A percentile compares a stretch with the other conserved stretches of the same genome.
Conservation (phyloP, 129 eudicot species). For the Helianthus tuberosus region DNA sequence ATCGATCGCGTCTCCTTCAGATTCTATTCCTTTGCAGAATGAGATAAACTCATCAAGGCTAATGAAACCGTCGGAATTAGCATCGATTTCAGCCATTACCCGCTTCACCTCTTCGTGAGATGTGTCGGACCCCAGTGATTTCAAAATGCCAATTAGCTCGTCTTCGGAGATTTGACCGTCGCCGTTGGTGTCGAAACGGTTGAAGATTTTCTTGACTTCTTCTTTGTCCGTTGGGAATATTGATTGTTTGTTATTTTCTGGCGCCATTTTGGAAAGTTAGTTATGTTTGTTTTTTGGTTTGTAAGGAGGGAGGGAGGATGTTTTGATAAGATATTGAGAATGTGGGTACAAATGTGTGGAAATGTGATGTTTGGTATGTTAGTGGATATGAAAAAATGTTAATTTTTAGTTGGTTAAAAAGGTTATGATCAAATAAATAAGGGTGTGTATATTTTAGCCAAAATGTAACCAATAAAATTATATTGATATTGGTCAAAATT, state of each 20-base stretch:
- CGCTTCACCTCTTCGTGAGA: conserved; percentile 53
- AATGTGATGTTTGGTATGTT: conserved; percentile 4
- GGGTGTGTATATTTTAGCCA: background rate
- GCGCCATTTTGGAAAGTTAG: conserved; percentile 27
- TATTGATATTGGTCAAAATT: too few species aligned
- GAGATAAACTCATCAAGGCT: conserved; percentile 63
- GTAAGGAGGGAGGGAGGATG: conserved; percentile 6
- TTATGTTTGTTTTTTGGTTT: background rate
- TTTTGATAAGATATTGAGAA: conserved; percentile 10
- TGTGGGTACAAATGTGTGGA: conserved; percentile 33
- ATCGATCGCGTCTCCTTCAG: conserved; percentile 34
- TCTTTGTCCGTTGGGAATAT: conserved; percentile 48
- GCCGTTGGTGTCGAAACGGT: conserved; percentile 78
- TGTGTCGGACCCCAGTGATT: conserved; percentile 60
- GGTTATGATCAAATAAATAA: background rate
- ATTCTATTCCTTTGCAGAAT: conserved; percentile 47
- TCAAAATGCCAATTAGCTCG: conserved; percentile 58
- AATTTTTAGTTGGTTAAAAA: background rate
- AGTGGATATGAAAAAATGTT: background rate
- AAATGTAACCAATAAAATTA: background rate
- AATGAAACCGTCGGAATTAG: conserved; percentile 69
- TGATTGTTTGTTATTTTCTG: conserved; percentile 26
- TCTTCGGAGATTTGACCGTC: conserved; percentile 72
- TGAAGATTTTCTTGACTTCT: conserved; percentile 61
- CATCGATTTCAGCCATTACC: conserved; percentile 76